Base-by-base conservation (phyloP, 169 alveolate species). In the Toxoplasma gondii region DNA sequence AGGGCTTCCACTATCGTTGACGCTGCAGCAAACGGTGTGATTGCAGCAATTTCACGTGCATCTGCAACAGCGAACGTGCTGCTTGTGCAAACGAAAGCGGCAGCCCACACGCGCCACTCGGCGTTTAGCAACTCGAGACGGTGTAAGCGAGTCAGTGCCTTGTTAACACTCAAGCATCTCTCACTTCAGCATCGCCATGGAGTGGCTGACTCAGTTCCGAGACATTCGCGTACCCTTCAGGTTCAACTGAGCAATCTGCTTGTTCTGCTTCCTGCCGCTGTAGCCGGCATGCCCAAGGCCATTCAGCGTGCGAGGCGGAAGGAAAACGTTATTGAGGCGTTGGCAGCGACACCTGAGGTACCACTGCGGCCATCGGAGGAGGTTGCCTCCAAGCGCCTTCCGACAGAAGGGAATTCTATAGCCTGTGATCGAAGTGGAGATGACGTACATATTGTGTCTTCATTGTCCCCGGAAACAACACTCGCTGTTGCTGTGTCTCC, bases 231-330 rank as follows among this genome's bases (percentile, higher is more conserved):
- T 1, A 78, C 86, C n/a, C 39, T 78, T 31, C 86, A n/a, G n/a
- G 22, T 78, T 29, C 49, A 78, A 2, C 39, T 78, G 49, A 36
- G 45, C 86, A n/a, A 78, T 38, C 86, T 78, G 43, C 86, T 78
- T 19, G 86, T 78, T n/a, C 86, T 78, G 45, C 45, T 78, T 7
- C 86, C 86, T 4, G 45, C 86, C 29, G 86, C 86, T 17, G 39
- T n/a, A 78, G 86, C 43, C n/a, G 86, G 86, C 12, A 78, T 78
- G 86, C 86, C 86, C 29, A 78, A 78, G 45, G 86, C 86, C 22
- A n/a, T 78, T 38, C 39, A 19, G 44, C 86, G 86, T 17, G 86
- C 86, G 27, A 41, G 86, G 29, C 45, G 45, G 39, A 78, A 10
- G 74, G 74, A 64, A 27, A 27, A 64, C n/a, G 22, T 64, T 4